Evolutionary conservation across 306 rosid species (phyloP).

Genomic region (Lagenaria siceraria): DNA sequence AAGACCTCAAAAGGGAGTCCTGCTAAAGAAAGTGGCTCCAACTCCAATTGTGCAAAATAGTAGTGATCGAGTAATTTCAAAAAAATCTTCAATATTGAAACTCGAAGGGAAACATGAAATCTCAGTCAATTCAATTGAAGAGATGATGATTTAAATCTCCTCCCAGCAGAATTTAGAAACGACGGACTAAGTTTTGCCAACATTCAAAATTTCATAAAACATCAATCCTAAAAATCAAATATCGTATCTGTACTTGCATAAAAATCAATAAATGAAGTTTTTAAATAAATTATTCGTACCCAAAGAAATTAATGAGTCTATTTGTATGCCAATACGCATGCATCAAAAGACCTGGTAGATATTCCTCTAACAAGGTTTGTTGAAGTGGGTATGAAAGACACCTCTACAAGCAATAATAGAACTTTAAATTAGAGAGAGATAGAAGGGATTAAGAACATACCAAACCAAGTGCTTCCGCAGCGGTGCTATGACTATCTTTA

Average conservation of each 20-base stretch:
- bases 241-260: background rate
- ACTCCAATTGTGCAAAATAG: too few species aligned
- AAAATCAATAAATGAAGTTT: background rate
- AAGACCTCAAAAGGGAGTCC: too few species aligned
- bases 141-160: too few species aligned
- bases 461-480: slow-evolving; percentile 84
- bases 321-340: background rate
- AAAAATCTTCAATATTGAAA: too few species aligned
- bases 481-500: slow-evolving; percentile 42
- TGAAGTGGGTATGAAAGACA: background rate
- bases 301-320: background rate
- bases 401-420: background rate
- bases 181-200: background rate
- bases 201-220: background rate
- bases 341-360: background rate
- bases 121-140: too few species aligned
- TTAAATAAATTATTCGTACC: background rate
- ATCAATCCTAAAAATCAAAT: background rate
- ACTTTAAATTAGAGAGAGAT: background rate
- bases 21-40: too few species aligned
- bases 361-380: background rate
- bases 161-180: too few species aligned
- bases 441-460: slow-evolving; percentile 20
- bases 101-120: too few species aligned
- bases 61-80: too few species aligned